Percentiles rank a stretch among this genome's conserved stretches.
phyloP scores from a whole-genome alignment of 2,329 filamentous ascomycete genomes.

The Sporothrix brunneoviolacea region DNA sequence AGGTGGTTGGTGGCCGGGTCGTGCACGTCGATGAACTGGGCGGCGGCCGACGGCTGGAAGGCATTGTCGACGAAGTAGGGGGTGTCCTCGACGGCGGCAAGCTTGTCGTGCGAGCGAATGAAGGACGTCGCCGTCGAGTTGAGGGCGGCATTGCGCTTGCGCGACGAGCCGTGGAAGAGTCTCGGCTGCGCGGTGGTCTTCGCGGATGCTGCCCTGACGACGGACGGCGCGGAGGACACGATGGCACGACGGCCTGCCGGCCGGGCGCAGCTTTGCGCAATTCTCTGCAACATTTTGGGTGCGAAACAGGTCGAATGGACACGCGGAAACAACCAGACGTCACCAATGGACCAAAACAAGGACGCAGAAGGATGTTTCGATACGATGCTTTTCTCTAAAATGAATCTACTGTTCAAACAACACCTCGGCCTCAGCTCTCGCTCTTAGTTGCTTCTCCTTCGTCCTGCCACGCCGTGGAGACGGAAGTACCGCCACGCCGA shows the following conservation, averaged over 20 bases:
- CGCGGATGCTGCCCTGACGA: too few species aligned
- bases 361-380: too few species aligned
- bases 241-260: not conserved
- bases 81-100: constrained; percentile 2
- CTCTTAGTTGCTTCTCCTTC: too few species aligned
- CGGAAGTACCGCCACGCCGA: too few species aligned
- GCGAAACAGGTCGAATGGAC: not conserved
- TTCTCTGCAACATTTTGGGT: not conserved
- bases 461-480: too few species aligned
- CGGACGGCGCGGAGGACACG: too few species aligned
- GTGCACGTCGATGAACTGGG: constrained; percentile 69
- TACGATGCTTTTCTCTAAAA: too few species aligned
- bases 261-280: not conserved
- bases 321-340: not conserved
- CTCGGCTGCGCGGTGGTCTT: not conserved
- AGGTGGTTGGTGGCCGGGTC: constrained; percentile 83
- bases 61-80: constrained; percentile 44
- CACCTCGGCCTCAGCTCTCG: too few species aligned
- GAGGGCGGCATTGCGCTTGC: not conserved
- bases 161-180: not conserved
- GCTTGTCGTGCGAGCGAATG: constrained; percentile 9
- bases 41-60: constrained; percentile 60
- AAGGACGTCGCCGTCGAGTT: constrained; percentile 4
- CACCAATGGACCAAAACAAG: too few species aligned
- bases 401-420: too few species aligned